Conservation (phyloP, 148 eudicot genomes). For the Rhododendron kiyosumense region DNA sequence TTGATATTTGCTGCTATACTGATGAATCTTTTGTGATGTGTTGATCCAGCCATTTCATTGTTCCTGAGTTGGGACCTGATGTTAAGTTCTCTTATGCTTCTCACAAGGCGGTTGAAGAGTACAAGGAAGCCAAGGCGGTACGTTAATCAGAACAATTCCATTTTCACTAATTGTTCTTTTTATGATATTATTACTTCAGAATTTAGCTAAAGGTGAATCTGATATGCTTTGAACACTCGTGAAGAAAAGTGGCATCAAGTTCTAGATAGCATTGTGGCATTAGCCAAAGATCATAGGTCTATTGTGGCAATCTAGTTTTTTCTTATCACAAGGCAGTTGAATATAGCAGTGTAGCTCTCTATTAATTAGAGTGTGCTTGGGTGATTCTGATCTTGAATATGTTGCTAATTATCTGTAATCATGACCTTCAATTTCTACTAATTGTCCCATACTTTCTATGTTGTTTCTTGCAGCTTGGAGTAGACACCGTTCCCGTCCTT, state of each 20-base stretch:
- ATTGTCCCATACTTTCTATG: background rate
- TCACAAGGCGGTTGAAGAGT: conserved; percentile 79
- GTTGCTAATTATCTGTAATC: background rate
- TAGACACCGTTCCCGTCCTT: conserved; percentile 77
- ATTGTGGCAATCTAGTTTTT: background rate
- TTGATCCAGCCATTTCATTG: conserved; percentile 73
- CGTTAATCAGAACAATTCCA: conserved; percentile 11
- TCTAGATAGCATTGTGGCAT: background rate
- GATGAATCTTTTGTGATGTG: background rate
- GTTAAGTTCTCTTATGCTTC: conserved; percentile 65
- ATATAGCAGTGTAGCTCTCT: background rate
- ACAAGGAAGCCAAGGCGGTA: conserved; percentile 81
- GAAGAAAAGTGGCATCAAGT: background rate
- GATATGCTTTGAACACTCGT: background rate
- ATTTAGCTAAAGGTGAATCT: background rate
- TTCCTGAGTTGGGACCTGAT: conserved; percentile 86
- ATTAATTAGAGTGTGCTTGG: background rate
- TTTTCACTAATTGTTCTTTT: background rate
- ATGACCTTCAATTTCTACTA: background rate
- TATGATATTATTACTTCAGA: background rate
- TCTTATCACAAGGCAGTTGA: background rate
- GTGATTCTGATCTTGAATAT: background rate
- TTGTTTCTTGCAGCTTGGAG: conserved; percentile 60
- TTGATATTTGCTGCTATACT: background rate
- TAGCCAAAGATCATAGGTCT: background rate